phyloP scores from a whole-genome alignment of 441 rosid genomes.

The Rhodomyrtus psidioides region DNA sequence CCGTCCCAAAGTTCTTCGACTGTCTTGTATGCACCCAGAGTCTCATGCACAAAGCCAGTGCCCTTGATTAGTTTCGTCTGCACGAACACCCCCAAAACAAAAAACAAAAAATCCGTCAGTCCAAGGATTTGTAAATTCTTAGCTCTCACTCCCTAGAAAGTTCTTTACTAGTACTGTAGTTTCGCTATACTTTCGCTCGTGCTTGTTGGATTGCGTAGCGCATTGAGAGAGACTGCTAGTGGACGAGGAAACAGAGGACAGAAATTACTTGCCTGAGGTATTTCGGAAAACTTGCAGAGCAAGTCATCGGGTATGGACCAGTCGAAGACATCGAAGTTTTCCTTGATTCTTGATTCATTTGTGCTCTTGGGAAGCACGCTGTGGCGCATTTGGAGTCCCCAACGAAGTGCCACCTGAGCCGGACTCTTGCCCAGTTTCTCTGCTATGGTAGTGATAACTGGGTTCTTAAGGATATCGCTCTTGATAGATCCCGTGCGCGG shows the following conservation, averaged over 20 bases:
- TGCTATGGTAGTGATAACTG: not conserved
- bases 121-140: not conserved
- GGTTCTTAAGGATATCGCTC: not conserved
- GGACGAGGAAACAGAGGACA: not conserved
- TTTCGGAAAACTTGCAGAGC: not conserved
- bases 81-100: not conserved
- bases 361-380: slow-evolving; percentile 12
- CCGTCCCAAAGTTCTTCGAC: slow-evolving; percentile 60
- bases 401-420: slow-evolving; percentile 7
- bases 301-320: slow-evolving; percentile 8
- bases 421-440: slow-evolving; percentile 3
- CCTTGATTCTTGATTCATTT: not conserved
- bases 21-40: slow-evolving; percentile 27
- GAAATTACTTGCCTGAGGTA: slow-evolving; percentile 6
- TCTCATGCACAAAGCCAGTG: slow-evolving; percentile 26
- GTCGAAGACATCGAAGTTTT: not conserved
- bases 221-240: not conserved
- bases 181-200: not conserved
- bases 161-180: not conserved
- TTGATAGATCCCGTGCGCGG: not conserved
- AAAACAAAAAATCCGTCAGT: not conserved
- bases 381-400: slow-evolving; percentile 5
- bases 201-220: not conserved
- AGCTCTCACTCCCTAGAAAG: not conserved
- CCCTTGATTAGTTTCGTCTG: slow-evolving; percentile 41